phyloP scores from a whole-genome alignment of 495 filamentous ascomycete genomes.

The Oidiodendron maius region DNA sequence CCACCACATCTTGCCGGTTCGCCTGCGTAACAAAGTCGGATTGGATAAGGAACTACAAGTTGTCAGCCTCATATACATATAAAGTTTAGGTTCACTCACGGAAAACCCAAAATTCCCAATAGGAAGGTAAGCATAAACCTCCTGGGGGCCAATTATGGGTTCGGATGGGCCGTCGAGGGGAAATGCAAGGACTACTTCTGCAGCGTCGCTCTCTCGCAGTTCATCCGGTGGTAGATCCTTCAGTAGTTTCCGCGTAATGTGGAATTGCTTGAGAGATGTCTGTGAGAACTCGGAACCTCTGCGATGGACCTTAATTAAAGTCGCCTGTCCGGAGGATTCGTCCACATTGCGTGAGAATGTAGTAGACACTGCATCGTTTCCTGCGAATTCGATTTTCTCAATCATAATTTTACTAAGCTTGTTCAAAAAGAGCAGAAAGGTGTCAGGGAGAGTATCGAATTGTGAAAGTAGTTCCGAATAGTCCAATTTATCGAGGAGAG shows the following conservation, averaged over 20 bases:
- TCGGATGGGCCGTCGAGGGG: background rate
- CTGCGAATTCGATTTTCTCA: background rate
- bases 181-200: conserved; percentile 10
- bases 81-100: conserved; percentile 3
- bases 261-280: background rate
- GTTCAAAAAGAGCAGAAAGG: conserved; percentile 8
- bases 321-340: background rate
- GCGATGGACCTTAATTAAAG: background rate
- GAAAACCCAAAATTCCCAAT: conserved; percentile 4
- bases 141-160: conserved; percentile 4
- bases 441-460: conserved; percentile 7
- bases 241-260: conserved; percentile 1
- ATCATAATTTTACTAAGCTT: conserved; percentile 1
- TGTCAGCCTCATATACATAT: conserved; percentile 8
- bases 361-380: background rate
- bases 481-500: conserved; percentile 1
- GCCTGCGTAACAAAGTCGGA: conserved; percentile 40
- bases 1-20: conserved; percentile 34
- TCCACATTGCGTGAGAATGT: background rate
- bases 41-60: conserved; percentile 40
- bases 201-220: background rate
- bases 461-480: background rate
- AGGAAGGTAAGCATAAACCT: conserved; percentile 10
- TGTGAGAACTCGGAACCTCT: background rate
- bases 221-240: conserved; percentile 1